Base-by-base conservation (phyloP, 495 filamentous ascomycete species). In the Lophiostoma macrostomum region DNA sequence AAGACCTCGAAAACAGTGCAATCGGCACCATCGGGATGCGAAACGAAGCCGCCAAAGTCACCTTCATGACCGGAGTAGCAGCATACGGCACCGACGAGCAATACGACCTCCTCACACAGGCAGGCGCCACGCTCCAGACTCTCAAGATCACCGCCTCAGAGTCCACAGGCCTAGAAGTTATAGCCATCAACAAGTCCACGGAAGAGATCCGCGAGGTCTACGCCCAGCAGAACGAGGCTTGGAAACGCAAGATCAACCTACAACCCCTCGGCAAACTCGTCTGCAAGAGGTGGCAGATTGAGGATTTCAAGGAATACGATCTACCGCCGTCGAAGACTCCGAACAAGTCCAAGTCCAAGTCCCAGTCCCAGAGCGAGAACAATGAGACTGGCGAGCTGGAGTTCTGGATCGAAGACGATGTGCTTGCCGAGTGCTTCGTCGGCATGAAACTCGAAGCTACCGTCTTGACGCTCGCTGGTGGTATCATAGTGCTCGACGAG, bases 391-490 rank as follows among this genome's bases (percentile, higher is more conserved):
- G 37, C 51, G 48, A 29, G 24, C 25, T 70, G 12, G 76, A 80
- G 27, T 84, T 90, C 55, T 80, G 85, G 62, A 48, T 94, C 20
- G 89, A 93, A 61, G 76, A 82, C 22, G 64, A 77, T 0, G 69
- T 85, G 4, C 73, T 96, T 16, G 55, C 72, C 23, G 71, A 77
- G 38, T 78, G 83, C 52, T 82, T 80, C 56, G 72, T 80, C 0
- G 88, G 90, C 1, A 82, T 95, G 83, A 95, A 94, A 71, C 65
- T 96, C 13, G 74, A 76, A 27, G 72, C 80, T 4, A 68, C 64
- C 6, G 76, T 95, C 13, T 83, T 80, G 65, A 74, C 39, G 30
- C 38, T 63, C n/a, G 30, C 38, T 11, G 18, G 44, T 16, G 59
- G 48, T 6, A 53, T 63, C 16, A 43, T 23, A 11, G 50, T 63